phyloP scores from a whole-genome alignment of 2,329 filamentous ascomycete species.

The Cryphonectria parasitica region DNA sequence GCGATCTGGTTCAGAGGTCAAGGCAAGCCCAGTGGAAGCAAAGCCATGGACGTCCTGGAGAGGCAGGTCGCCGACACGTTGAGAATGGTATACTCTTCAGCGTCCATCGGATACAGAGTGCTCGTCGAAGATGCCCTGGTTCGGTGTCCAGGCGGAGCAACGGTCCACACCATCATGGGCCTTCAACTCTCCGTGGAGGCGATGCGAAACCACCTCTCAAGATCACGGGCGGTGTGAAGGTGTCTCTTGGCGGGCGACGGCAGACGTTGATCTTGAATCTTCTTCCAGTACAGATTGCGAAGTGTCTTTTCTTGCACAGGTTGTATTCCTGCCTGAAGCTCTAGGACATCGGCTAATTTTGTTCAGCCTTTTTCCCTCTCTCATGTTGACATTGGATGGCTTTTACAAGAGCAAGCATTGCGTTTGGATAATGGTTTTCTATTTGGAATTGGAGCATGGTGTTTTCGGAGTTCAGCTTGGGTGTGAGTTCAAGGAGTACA shows the following conservation, averaged over 20 bases:
- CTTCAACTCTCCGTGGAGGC: background rate
- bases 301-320: no score
- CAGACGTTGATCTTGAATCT: no score
- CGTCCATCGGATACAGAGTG: conserved; percentile 3
- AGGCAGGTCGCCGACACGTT: background rate
- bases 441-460: no score
- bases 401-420: no score
- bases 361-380: no score
- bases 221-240: background rate
- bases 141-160: background rate
- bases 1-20: background rate
- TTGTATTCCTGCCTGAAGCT: no score
- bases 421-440: no score
- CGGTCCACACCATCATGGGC: background rate
- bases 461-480: no score
- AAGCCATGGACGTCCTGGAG: background rate
- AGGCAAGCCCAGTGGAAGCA: background rate
- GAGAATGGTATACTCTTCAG: background rate
- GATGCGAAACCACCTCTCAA: background rate
- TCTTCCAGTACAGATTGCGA: no score
- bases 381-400: no score
- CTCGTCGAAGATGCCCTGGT: background rate
- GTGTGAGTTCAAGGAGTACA: no score
- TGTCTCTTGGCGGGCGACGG: background rate
- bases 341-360: background rate